Evolutionary conservation across 805 yeast genomes (phyloP), one percentile per base, ranked within the genome.

Genomic region (Wickerhamiella vanderwaltii): DNA sequence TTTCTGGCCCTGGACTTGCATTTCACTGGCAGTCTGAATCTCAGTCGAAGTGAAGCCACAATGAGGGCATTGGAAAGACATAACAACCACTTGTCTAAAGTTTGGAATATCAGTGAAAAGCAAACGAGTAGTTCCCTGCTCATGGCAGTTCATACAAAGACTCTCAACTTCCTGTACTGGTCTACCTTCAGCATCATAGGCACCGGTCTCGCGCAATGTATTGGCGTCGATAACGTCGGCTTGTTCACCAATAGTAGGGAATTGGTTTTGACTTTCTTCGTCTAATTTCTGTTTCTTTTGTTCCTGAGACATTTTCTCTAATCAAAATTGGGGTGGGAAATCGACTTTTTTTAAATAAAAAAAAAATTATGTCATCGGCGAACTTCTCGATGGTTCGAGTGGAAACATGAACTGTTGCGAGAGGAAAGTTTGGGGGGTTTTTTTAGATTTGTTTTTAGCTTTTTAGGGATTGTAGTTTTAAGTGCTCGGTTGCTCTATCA

Each of bases 161-260:
- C 96, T 85, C 57, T 88, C 88, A 48, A 91, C 74, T 60, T 91
- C 97, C 59, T 87, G 96, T 15, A 91, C 94, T 1, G 95, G 94
- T 51, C 85, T 91, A 4, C 95, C 95, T 59, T 77, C 78, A 7
- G 80, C 79, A 58, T 85, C 95, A 4, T 64, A 64, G 18, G 87
- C 88, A 17, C 91, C 94, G 1, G 93, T 82, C 28, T 69, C 62
- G 43, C 66, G 68, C 34, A 80, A 67, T 19, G 72, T 78, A 32
- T 64, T 65, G 46, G 60, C 59, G 22, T 59, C 60, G 28, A 72
- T 63, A 16, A 73, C 81, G 35, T 51, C 43, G 15, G 49, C 56
- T 29, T 52, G 56, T 33, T 52, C 44, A 23, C 53, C 57, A n/a
- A 38, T 38, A 9, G 41, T 15, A 12, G 34, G 41, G 15, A 38